Percentiles rank a stretch among this genome's conserved stretches.
Evolutionary conservation across 306 rosid species (phyloP).

Genomic region (Lathyrus oleraceus): DNA sequence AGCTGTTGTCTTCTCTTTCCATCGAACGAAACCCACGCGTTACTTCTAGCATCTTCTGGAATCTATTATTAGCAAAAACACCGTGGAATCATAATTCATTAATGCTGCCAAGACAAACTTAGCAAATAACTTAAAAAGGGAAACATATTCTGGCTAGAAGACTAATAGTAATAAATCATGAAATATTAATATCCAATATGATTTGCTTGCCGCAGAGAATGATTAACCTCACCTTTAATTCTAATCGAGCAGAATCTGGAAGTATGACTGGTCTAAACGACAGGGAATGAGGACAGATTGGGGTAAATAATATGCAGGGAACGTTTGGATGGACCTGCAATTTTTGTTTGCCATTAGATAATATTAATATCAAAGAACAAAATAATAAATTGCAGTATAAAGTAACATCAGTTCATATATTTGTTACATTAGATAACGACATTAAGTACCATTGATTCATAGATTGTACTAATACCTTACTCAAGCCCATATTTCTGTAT

Average conservation of each 20-base stretch:
- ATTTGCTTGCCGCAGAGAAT: neutral
- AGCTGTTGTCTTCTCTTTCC: constrained; percentile 98
- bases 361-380: constrained; percentile 25
- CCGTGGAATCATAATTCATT: constrained; percentile 21
- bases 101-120: neutral
- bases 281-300: constrained; percentile 97
- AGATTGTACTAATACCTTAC: neutral
- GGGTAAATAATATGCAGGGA: constrained; percentile 93
- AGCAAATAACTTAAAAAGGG: neutral
- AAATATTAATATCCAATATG: constrained; percentile 8
- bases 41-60: constrained; percentile 92
- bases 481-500: neutral
- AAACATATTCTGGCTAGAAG: constrained; percentile 16
- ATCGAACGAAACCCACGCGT: constrained; percentile 94
- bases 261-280: constrained; percentile 97
- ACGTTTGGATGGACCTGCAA: constrained; percentile 98
- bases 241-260: constrained; percentile 92
- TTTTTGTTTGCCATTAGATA: constrained; percentile 30
- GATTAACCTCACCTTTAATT: constrained; percentile 68
- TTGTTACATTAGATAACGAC: constrained; percentile 1
- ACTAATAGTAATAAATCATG: neutral
- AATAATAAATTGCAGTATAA: constrained; percentile 2
- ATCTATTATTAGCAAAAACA: constrained; percentile 54
- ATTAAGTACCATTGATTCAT: neutral
- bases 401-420: neutral